Evolutionary conservation across 2,329 filamentous ascomycete species (phyloP), one percentile per base, ranked within the genome.

Genomic region (Sphaerulina vaccinii): DNA sequence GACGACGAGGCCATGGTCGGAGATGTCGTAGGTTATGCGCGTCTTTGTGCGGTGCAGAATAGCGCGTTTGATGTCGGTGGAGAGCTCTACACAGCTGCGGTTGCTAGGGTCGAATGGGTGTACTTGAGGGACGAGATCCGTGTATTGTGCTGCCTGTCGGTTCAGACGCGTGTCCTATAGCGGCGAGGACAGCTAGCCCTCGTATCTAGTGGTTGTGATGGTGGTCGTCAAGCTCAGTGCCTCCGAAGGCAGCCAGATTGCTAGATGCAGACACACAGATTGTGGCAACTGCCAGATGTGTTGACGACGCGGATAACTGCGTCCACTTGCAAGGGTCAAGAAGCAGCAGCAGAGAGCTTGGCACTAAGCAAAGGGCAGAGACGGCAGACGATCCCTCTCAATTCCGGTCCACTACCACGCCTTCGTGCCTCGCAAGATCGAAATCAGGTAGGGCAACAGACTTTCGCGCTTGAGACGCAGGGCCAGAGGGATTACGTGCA

Each of bases 1-100:
- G 89, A 88, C 62, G 84, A 79, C 61, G 90, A 92, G 56, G 91
- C 87, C 91, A 96, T 96, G 57, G 55, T 71, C 40, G 54, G 42
- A 32, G 45, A 27, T 15, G 46, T 27, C 16, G 24, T 23, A 33
- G 45, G 23, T 7, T 19, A 23, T 54, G 51, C 51, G 52, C 55
- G 54, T 51, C 49, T 51, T 52, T 51, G 51, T 52, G 53, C 48
- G 22, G 49, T 52, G 47, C 35, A 38, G 43, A 36, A 42, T 58
- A 52, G 56, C 52, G 56, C 48, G 58, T 58, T 58, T 60, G 51
- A 60, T 51, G 51, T 53, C 45, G 33, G 45, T 23, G 24, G 37
- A 44, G 51, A 57, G 43, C 51, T 57, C 47, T n/a, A n/a, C 18
- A 22, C 36, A 46, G 45, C 36, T 54, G 22, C 46, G 56, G 13